phyloP scores from a whole-genome alignment of 2,329 filamentous ascomycete genomes.

The Paecilomyces formosus region DNA sequence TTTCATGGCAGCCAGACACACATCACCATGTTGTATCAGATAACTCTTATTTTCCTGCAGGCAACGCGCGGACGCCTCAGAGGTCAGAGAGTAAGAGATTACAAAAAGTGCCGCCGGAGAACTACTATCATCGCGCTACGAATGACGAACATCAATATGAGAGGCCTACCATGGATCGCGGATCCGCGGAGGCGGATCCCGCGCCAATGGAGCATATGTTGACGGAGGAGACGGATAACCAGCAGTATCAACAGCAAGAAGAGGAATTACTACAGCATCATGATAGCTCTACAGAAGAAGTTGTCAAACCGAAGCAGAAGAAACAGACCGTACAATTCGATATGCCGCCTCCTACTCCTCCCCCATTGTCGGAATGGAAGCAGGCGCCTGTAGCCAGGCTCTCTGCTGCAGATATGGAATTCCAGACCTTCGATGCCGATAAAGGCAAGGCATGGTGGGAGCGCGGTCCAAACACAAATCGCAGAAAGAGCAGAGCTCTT shows the following conservation, averaged over 20 bases:
- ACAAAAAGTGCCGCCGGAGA: not conserved
- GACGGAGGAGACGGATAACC: not conserved
- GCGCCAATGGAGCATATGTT: not conserved
- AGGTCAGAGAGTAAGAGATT: not conserved
- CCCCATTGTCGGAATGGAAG: slow-evolving; percentile 57
- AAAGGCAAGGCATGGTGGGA: slow-evolving; percentile 72
- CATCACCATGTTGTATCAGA: not conserved
- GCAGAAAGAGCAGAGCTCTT: slow-evolving; percentile 40
- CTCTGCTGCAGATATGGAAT: slow-evolving; percentile 52
- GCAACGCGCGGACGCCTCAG: not conserved
- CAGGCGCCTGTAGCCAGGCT: slow-evolving; percentile 58
- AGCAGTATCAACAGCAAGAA: not conserved
- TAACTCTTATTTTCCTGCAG: not conserved
- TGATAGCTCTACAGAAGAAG: slow-evolving; percentile 6
- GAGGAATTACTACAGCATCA: not conserved
- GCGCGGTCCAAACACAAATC: slow-evolving; percentile 40
- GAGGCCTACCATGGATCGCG: not conserved
- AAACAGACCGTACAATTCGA: slow-evolving; percentile 39
- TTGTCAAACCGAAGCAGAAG: slow-evolving; percentile 23
- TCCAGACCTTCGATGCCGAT: slow-evolving; percentile 42
- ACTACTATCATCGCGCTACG: not conserved
- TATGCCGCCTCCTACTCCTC: slow-evolving; percentile 39
- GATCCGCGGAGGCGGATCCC: slow-evolving; percentile 2
- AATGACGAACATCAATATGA: not conserved
- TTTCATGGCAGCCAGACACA: not conserved